Evolutionary conservation across 768 basidiomycete species (phyloP).

Genomic region (Russula sp.): DNA sequence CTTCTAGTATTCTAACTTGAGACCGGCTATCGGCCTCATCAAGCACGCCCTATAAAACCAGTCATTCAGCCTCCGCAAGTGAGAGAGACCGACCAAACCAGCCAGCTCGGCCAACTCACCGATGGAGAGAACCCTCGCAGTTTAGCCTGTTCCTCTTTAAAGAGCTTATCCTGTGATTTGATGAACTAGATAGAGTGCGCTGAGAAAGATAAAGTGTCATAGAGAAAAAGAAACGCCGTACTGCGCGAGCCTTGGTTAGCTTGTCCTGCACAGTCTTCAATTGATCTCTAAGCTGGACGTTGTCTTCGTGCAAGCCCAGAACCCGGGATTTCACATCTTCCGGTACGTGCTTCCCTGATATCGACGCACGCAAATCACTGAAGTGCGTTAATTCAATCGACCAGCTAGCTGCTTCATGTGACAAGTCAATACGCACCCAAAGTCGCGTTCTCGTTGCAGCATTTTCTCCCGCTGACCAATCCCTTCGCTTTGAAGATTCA

Average conservation of each 20-base stretch:
- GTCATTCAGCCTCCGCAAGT: background rate
- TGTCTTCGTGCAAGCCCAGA: constrained; percentile 72
- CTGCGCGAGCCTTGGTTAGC: constrained; percentile 69
- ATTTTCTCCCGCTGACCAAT: constrained; percentile 83
- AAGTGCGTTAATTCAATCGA: background rate
- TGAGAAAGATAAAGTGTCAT: background rate
- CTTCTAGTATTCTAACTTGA: constrained; percentile 58
- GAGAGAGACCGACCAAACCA: background rate
- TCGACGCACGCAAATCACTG: constrained; percentile 69
- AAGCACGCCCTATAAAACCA: constrained; percentile 40
- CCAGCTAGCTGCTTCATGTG: background rate
- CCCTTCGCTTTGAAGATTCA: constrained; percentile 83
- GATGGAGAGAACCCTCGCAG: constrained; percentile 38
- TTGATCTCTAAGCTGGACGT: constrained; percentile 60
- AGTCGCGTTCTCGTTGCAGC: constrained; percentile 79
- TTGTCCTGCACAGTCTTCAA: constrained; percentile 68
- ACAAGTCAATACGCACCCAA: constrained; percentile 48
- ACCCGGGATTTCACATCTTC: constrained; percentile 75
- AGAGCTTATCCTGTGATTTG: constrained; percentile 83
- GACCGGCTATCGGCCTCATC: constrained; percentile 68
- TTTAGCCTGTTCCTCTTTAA: constrained; percentile 72
- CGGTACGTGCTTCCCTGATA: constrained; percentile 73
- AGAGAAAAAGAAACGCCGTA: constrained; percentile 27
- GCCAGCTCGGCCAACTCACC: constrained; percentile 36
- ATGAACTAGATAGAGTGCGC: constrained; percentile 62